Percentiles rank a stretch among this genome's conserved stretches.
Conservation (phyloP, 2,329 filamentous ascomycete species). For the Cladophialophora psammophila region DNA sequence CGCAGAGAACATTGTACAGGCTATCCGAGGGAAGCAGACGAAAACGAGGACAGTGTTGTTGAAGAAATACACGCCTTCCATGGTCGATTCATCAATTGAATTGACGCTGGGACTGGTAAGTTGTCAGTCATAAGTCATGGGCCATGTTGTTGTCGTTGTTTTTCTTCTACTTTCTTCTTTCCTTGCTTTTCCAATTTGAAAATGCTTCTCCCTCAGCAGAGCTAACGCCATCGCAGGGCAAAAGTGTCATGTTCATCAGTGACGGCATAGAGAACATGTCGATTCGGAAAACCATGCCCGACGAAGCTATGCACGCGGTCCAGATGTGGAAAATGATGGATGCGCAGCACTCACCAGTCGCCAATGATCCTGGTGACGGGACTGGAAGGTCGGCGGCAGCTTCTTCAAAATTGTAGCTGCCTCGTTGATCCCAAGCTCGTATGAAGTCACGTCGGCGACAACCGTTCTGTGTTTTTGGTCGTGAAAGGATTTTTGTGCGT, state of each 20-base stretch:
- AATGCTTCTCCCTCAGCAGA: neutral
- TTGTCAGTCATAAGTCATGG: neutral
- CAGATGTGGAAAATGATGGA: constrained; percentile 55
- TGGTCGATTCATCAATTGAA: constrained; percentile 61
- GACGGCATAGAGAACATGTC: constrained; percentile 25
- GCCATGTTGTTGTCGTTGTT: no score
- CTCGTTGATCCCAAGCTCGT: no score
- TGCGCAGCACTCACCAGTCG: constrained; percentile 41
- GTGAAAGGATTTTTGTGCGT: neutral
- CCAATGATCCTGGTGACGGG: constrained; percentile 15
- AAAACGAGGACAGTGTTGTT: constrained; percentile 38
- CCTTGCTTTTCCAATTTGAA: neutral
- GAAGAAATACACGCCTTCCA: constrained; percentile 53
- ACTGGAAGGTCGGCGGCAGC: no score
- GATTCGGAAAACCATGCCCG: constrained; percentile 46
- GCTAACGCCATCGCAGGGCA: constrained; percentile 9
- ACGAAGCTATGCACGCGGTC: constrained; percentile 55
- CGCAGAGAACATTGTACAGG: constrained; percentile 62
- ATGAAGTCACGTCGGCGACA: no score
- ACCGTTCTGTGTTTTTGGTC: neutral
- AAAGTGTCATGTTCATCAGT: constrained; percentile 30
- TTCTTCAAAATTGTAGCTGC: no score
- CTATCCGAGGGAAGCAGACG: constrained; percentile 50
- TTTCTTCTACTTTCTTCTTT: neutral
- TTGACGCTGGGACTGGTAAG: constrained; percentile 59